These are phyloP conservation scores for Didymella lethalis DNA, from an alignment of 2,329 filamentous ascomycete species.

Conservation along the genomic window DNA sequence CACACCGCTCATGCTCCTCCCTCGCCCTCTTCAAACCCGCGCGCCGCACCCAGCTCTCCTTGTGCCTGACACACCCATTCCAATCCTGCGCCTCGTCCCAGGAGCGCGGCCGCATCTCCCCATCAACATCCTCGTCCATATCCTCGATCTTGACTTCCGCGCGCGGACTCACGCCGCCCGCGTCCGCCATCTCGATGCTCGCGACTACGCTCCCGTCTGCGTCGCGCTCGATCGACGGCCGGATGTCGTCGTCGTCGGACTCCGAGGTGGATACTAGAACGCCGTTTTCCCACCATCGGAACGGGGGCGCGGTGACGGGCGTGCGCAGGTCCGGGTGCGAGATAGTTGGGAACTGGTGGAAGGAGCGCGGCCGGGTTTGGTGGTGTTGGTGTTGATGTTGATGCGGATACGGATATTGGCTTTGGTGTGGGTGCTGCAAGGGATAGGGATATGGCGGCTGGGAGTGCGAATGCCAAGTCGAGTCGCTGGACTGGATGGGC, in stretches of 20 bases:
- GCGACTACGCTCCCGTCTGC: not conserved
- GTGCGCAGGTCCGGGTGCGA: not conserved
- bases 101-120: not conserved
- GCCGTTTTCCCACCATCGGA: not conserved
- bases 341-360: not conserved
- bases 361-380: not conserved
- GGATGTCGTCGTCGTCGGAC: not conserved
- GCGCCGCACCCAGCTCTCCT: constrained; percentile 28
- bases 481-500: not conserved
- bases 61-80: constrained; percentile 5
- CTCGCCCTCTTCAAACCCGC: constrained; percentile 18
- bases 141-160: not conserved
- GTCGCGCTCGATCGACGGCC: not conserved
- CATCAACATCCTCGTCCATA: not conserved
- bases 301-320: not conserved
- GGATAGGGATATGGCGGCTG: not conserved
- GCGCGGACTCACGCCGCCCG: not conserved
- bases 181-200: not conserved
- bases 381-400: not conserved
- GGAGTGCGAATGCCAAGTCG: not conserved
- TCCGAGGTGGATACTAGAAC: not conserved
- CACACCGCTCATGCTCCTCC: not conserved
- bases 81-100: not conserved
- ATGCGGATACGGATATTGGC: not conserved
- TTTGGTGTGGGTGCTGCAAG: too few species aligned